Base-by-base conservation (phyloP, 768 basidiomycete species). In the Tephrocybe sp. region DNA sequence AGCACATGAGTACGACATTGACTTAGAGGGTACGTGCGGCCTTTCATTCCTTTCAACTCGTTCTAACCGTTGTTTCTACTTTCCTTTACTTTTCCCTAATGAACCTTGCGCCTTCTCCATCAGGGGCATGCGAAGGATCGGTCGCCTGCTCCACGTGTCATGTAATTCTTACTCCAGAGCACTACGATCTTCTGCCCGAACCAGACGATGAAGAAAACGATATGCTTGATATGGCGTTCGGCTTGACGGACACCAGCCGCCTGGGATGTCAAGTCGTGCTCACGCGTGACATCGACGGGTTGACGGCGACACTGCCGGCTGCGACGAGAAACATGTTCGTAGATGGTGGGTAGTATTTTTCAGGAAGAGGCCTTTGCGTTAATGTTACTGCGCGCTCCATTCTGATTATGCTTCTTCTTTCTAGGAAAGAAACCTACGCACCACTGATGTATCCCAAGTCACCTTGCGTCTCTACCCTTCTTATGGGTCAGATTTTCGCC, bases 301-400 rank as follows among this genome's bases (percentile, higher is more conserved):
- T 96, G 65, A 81, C 79, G 0, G 88, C 85, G 17, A 88, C 76
- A 10, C 72, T 99, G 18, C 96, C 96, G 1, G 77, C 88, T 18
- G 96, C 96, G 12, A 98, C 96, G 28, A 73, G 96, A 65, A 98
- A 98, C 73, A 93, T 99, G 93, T 95, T 93, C 66, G 92, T 96
- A 21, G 94, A 97, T 66, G 95, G 90, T 89, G 63, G 15, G 34
- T 36, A 36, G 28, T 30, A 30, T 30, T 11, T n/a, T n/a, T n/a
- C n/a, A n/a, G n/a, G n/a, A n/a, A n/a, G n/a, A n/a, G n/a, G n/a
- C n/a, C n/a, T n/a, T n/a, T n/a, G n/a, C n/a, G n/a, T n/a, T n/a
- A n/a, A n/a, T n/a, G n/a, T n/a, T n/a, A n/a, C n/a, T n/a, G n/a
- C n/a, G n/a, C n/a, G n/a, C n/a, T n/a, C n/a, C n/a, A n/a, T n/a